Percentiles rank a stretch among this genome's conserved stretches.
These are phyloP conservation scores for Zoysia pacifica DNA, from an alignment of 176 grass and related monocot genomes.

Conservation along the genomic window DNA sequence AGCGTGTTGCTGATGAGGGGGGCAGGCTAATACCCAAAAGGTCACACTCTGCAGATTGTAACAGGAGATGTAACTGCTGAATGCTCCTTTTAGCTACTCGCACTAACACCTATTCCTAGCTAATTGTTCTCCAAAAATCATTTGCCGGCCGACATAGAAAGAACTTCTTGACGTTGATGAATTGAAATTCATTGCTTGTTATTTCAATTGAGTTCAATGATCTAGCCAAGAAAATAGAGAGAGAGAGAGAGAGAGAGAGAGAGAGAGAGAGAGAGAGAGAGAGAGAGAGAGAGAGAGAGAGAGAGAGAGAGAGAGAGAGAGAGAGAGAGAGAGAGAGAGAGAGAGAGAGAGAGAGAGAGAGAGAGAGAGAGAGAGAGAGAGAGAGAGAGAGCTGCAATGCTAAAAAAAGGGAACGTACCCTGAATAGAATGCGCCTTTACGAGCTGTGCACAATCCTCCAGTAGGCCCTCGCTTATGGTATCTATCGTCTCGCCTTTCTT, in stretches of 20 bases:
- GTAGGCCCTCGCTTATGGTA: constrained; percentile 65
- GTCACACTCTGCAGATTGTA: constrained; percentile 27
- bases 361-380: background rate
- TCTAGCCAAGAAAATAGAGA: background rate
- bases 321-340: background rate
- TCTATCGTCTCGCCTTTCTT: constrained; percentile 85
- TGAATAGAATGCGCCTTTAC: constrained; percentile 98
- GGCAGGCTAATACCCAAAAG: constrained; percentile 17
- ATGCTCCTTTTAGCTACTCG: background rate
- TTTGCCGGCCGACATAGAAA: background rate
- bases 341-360: no score
- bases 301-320: no score
- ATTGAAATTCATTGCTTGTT: background rate
- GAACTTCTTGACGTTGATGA: background rate
- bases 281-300: background rate
- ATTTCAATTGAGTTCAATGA: background rate
- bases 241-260: background rate
- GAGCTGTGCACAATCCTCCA: constrained; percentile 93
- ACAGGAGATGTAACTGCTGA: constrained; percentile 5
- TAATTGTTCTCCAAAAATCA: background rate
- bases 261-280: background rate
- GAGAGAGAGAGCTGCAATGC: background rate
- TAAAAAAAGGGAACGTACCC: constrained; percentile 40
- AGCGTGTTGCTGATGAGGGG: constrained; percentile 21
- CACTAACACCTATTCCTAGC: background rate